A percentile compares a stretch with the other conserved stretches of the same genome.
phyloP scores from a whole-genome alignment of 1,139 yeast genomes.

The Geotrichum australiense region DNA sequence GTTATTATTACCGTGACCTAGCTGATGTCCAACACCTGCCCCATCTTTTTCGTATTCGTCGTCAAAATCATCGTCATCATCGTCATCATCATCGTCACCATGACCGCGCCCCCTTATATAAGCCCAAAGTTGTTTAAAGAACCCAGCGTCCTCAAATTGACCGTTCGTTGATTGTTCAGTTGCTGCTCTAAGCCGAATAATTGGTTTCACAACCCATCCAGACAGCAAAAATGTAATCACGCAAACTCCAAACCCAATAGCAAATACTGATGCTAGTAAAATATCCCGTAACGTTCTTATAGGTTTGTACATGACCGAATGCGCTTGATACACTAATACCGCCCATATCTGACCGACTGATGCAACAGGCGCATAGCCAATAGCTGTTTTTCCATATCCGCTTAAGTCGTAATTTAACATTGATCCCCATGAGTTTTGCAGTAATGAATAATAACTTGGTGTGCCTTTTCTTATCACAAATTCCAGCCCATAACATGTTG shows the following conservation, averaged over 20 bases:
- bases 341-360: slow-evolving; percentile 57
- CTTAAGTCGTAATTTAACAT: slow-evolving; percentile 39
- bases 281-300: slow-evolving; percentile 57
- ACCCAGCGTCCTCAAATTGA: neutral
- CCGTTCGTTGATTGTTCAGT: slow-evolving; percentile 49
- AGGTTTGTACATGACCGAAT: slow-evolving; percentile 57
- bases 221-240: slow-evolving; percentile 74
- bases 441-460: slow-evolving; percentile 31
- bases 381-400: slow-evolving; percentile 47
- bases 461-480: slow-evolving; percentile 19
- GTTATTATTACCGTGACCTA: no score
- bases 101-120: no score
- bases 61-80: no score
- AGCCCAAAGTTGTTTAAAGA: neutral
- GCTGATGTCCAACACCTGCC: neutral
- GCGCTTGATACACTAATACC: slow-evolving; percentile 61
- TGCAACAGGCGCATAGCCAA: slow-evolving; percentile 58
- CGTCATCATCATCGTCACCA: no score
- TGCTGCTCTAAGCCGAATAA: slow-evolving; percentile 72
- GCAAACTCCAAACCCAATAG: slow-evolving; percentile 72
- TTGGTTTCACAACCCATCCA: slow-evolving; percentile 82
- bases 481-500: slow-evolving; percentile 19
- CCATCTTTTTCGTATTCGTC: neutral
- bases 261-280: slow-evolving; percentile 72
- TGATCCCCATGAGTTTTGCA: slow-evolving; percentile 43